Evolutionary conservation across 192 early-diverging fungal genomes (phyloP), one percentile per base, ranked within the genome.

Genomic region (Kickxella alabastrina): DNA sequence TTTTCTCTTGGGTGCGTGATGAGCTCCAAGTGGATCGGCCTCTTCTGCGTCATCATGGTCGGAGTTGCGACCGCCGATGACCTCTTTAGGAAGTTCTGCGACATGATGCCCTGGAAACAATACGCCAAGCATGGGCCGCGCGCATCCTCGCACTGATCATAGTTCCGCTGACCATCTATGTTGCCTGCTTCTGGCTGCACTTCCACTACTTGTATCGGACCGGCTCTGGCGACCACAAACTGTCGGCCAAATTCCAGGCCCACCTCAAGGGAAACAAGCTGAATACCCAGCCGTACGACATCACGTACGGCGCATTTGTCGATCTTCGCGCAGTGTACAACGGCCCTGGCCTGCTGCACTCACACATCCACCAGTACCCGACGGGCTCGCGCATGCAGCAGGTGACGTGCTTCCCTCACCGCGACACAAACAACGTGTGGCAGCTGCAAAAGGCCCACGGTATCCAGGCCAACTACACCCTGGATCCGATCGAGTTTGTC

Each of bases 211-310:
- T 98, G 43, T 82, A 77, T 19, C 79, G 79, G 53, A 80, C 79
- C 55, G 95, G 95, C 7, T 85, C 93, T 21, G 95, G 95, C 36
- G 95, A 98, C 76, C 82, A 82, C 28, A 95, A 94, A 73, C 92
- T 97, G 88, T 87, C 83, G 19, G 76, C 90, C 18, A 75, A 79
- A 41, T 98, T 98, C 78, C 92, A 98, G 52, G 87, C 86, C 18
- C 83, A 82, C 14, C 77, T 95, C 9, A 52, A 69, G 15, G 92
- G 93, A 35, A 93, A 83, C 72, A 75, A 80, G 15, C 81, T 94
- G 53, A 78, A 63, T 35, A 53, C 45, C 17, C 59, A 57, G 56
- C 60, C 63, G 1, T 59, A 59, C 43, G 68, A 79, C 27, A 38
- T 68, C 24, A 57, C 62, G n/a, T 59, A 61, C 48, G 73, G 60